Evolutionary conservation across 192 early-diverging fungal genomes (phyloP).

Genomic region (Funneliformis mosseae): DNA sequence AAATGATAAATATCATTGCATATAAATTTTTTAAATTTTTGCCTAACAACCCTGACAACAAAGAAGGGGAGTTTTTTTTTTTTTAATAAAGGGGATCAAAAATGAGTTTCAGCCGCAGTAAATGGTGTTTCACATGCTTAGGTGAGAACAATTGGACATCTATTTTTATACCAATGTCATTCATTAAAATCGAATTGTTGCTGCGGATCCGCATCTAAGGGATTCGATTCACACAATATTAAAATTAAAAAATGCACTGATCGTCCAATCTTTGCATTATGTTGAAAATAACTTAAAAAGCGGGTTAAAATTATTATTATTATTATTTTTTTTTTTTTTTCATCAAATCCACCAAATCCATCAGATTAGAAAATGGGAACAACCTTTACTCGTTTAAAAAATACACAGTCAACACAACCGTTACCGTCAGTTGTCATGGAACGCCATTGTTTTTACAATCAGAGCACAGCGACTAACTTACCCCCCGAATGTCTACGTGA

Average conservation of each 20-base stretch:
- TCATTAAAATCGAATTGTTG: no score
- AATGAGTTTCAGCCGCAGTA: no score
- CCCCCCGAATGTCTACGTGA: background rate
- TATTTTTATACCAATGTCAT: no score
- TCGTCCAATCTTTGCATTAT: background rate
- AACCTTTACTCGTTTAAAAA: background rate
- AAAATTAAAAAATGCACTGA: background rate
- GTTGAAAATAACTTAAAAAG: no score
- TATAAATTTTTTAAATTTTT: no score
- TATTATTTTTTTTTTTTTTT: no score
- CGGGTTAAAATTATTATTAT: background rate
- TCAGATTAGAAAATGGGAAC: constrained; percentile 22
- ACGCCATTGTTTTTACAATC: background rate
- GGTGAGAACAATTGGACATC: no score
- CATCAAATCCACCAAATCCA: constrained; percentile 36
- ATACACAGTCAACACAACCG: background rate
- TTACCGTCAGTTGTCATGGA: background rate
- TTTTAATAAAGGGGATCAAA: no score
- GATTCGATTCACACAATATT: background rate
- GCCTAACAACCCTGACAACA: no score
- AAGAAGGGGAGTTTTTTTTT: no score
- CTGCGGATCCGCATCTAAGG: background rate
- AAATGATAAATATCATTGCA: no score
- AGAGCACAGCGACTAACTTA: background rate
- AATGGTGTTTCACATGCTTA: no score